Evolutionary conservation across 805 yeast genomes (phyloP).

Genomic region (Candida adriatica): DNA sequence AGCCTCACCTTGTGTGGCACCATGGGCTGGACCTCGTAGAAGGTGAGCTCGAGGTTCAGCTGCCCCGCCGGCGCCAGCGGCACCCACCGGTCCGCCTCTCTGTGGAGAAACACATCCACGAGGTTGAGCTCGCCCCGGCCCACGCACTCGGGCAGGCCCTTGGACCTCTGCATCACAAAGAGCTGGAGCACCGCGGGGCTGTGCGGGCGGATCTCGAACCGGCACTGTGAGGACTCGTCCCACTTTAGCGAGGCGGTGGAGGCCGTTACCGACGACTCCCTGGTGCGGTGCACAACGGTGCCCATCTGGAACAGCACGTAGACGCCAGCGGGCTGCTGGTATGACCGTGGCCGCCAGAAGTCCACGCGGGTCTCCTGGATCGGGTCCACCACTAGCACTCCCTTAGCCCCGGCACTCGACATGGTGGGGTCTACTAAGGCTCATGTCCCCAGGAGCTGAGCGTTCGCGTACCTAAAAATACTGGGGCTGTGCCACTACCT

Average conservation of each 20-base stretch:
- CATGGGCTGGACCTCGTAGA: slow-evolving; percentile 19
- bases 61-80: slow-evolving; percentile 11
- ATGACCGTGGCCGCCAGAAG: not conserved
- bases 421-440: too few relatives aligned
- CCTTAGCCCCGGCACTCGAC: too few relatives aligned
- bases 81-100: slow-evolving; percentile 12
- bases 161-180: slow-evolving; percentile 14
- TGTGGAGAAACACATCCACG: slow-evolving; percentile 12
- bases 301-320: slow-evolving; percentile 20
- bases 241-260: slow-evolving; percentile 8
- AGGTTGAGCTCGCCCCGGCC: slow-evolving; percentile 14
- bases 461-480: too few relatives aligned
- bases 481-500: too few relatives aligned
- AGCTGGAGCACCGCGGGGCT: slow-evolving; percentile 10
- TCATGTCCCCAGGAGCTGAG: too few relatives aligned
- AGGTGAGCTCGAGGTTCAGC: slow-evolving; percentile 20
- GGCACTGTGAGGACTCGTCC: slow-evolving; percentile 20
- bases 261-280: slow-evolving; percentile 1
- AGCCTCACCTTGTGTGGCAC: slow-evolving; percentile 12
- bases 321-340: not conserved
- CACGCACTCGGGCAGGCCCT: slow-evolving; percentile 11
- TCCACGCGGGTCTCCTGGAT: slow-evolving; percentile 15
- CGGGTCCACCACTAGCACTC: slow-evolving; percentile 22
- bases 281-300: slow-evolving; percentile 14
- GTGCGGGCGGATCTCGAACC: slow-evolving; percentile 18